Base-by-base conservation (phyloP, 257 asterid genomes). In the Ophiorrhiza pumila region DNA sequence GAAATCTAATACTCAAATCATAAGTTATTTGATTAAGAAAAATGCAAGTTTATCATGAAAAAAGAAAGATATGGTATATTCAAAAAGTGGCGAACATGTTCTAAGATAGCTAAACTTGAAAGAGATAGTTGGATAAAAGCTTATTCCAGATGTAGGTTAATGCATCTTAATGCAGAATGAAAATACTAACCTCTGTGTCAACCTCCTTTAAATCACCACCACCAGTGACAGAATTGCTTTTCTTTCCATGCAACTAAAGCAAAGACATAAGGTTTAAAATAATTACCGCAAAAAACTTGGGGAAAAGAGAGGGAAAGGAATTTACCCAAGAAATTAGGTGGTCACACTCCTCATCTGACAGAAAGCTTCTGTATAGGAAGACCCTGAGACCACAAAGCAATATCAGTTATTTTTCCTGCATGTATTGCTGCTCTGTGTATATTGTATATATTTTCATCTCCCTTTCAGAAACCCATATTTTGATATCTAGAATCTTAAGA, bases 271-370 rank as follows among this genome's bases (percentile, higher is more conserved):
- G 31, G 77, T 64, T 74, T 42, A 76, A 43, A 55, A 52, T 12
- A 55, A 20, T 46, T n/a, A 64, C 42, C 42, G 1, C 29, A 55
- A 34, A 25, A 32, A 27, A 31, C 64, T 49, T 47, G 31, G 62
- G 37, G 77, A 65, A 31, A 68, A 29, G 65, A 71, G 75, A 57
- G 37, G 64, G 2, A 25, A 35, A 31, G 62, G 71, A 72, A 80
- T 60, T 76, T 85, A 90, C 97, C 91, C 68, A 64, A 68, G 85
- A 81, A 41, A 89, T 85, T 69, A 93, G 86, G 81, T 82, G 77
- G 77, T 89, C 96, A 81, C 91, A 87, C 82, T 93, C 98, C 75
- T 85, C 90, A n/a, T 79, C 87, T 15, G 96, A 82, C 8, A 93
- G 85, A 81, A 91, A 93, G 73, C 79, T 81, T 80, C 76, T 73